A percentile compares a stretch with the other conserved stretches of the same genome.
Evolutionary conservation across 106 monocot species (phyloP).

Genomic region (Posidonia australis): DNA sequence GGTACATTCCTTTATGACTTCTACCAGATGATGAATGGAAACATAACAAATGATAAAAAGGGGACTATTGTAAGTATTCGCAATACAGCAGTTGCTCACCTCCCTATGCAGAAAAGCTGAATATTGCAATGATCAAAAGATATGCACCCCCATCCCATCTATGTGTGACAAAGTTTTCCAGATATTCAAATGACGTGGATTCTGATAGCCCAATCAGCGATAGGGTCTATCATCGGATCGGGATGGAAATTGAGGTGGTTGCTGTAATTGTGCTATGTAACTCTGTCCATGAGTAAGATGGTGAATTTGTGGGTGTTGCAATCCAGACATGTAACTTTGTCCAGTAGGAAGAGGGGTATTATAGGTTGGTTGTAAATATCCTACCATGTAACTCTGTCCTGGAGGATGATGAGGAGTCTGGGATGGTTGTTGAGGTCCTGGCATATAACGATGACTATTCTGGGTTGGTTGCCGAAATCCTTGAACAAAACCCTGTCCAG

Average conservation of each 20-base stretch:
- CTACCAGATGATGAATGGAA: neutral
- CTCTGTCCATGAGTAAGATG: neutral
- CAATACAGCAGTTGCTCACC: no score
- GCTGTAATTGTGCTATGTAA: neutral
- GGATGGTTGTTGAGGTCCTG: no score
- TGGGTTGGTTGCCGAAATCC: neutral
- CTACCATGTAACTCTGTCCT: no score
- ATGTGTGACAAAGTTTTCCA: neutral
- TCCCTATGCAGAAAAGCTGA: no score
- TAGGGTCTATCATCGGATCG: neutral
- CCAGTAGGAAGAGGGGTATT: neutral
- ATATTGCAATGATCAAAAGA: neutral
- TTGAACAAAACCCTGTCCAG: neutral
- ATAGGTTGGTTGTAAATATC: no score
- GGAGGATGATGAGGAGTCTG: no score
- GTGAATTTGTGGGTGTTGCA: neutral
- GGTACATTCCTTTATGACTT: neutral
- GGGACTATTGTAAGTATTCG: constrained; percentile 3
- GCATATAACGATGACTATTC: no score
- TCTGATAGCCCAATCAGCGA: neutral
- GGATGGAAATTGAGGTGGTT: neutral
- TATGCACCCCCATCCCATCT: no score
- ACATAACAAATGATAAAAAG: neutral
- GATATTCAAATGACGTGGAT: neutral
- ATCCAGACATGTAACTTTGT: neutral